phyloP scores from a whole-genome alignment of 345 rosid genomes.

The Boechera retrofracta region DNA sequence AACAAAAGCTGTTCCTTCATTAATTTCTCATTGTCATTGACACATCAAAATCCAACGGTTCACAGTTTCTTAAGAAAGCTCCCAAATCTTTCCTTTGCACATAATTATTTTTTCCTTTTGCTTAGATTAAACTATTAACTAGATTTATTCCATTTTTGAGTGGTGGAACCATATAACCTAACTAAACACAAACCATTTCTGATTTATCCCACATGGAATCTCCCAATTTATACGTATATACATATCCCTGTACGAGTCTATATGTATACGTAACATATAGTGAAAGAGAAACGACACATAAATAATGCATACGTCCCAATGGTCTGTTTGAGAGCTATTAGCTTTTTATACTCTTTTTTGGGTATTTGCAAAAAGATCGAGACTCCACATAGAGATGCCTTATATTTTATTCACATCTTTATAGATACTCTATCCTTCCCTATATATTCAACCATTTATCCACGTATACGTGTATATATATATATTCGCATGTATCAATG shows the following conservation, averaged over 20 bases:
- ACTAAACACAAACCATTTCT: constrained; percentile 25
- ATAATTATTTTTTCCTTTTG: constrained; percentile 20
- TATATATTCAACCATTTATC: constrained; percentile 1
- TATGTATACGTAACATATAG: constrained; percentile 4
- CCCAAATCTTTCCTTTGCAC: constrained; percentile 31
- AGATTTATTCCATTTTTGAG: constrained; percentile 20
- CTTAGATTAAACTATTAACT: constrained; percentile 10
- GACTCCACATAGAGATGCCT: constrained; percentile 46
- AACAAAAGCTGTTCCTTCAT: constrained; percentile 42
- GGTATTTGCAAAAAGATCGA: constrained; percentile 47
- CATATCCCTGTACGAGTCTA: background rate
- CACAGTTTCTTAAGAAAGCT: constrained; percentile 3
- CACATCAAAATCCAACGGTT: constrained; percentile 39
- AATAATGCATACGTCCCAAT: constrained; percentile 43
- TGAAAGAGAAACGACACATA: constrained; percentile 37
- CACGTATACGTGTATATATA: constrained; percentile 3
- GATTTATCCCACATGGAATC: constrained; percentile 36
- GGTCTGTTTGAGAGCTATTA: constrained; percentile 33
- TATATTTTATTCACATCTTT: constrained; percentile 38
- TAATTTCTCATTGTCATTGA: constrained; percentile 27
- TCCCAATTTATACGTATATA: constrained; percentile 18
- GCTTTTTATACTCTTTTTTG: constrained; percentile 36
- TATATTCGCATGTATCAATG: constrained; percentile 31
- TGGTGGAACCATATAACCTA: constrained; percentile 34
- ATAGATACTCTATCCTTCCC: constrained; percentile 36